These are phyloP conservation scores for Ustilago lituana DNA, from an alignment of 1,284 basidiomycete genomes.

Conservation along the genomic window DNA sequence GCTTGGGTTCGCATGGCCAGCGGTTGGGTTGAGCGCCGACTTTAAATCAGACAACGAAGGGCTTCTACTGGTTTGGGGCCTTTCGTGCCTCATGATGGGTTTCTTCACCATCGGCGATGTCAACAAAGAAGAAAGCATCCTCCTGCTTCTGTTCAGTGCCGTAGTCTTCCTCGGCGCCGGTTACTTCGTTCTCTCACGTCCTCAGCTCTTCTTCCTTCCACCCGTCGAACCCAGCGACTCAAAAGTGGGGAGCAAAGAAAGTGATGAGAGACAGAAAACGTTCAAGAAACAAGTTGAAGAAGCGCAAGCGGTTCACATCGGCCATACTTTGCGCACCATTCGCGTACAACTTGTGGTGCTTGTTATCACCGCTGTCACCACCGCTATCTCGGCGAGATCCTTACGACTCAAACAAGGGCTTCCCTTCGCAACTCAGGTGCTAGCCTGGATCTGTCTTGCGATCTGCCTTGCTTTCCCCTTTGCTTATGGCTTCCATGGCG, in stretches of 20 bases:
- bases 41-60: slow-evolving; percentile 56
- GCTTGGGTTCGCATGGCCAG: slow-evolving; percentile 76
- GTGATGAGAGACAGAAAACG: background rate
- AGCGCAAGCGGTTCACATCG: slow-evolving; percentile 24
- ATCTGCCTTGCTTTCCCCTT: slow-evolving; percentile 50
- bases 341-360: slow-evolving; percentile 67
- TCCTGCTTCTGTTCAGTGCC: slow-evolving; percentile 47
- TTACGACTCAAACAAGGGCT: slow-evolving; percentile 77
- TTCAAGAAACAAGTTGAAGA: background rate
- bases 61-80: slow-evolving; percentile 71
- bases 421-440: slow-evolving; percentile 74
- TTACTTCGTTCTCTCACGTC: slow-evolving; percentile 6
- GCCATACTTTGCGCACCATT: slow-evolving; percentile 45
- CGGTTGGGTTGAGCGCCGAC: slow-evolving; percentile 35
- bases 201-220: slow-evolving; percentile 33
- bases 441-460: slow-evolving; percentile 75
- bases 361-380: slow-evolving; percentile 70
- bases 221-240: background rate
- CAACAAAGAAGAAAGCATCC: slow-evolving; percentile 76
- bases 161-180: slow-evolving; percentile 38
- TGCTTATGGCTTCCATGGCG: slow-evolving; percentile 50
- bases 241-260: background rate
- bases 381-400: slow-evolving; percentile 72
- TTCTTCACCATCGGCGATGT: slow-evolving; percentile 79
- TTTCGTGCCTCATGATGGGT: slow-evolving; percentile 72